Evolutionary conservation across 2,329 filamentous ascomycete genomes (phyloP).

Genomic region (Fusarium napiforme): DNA sequence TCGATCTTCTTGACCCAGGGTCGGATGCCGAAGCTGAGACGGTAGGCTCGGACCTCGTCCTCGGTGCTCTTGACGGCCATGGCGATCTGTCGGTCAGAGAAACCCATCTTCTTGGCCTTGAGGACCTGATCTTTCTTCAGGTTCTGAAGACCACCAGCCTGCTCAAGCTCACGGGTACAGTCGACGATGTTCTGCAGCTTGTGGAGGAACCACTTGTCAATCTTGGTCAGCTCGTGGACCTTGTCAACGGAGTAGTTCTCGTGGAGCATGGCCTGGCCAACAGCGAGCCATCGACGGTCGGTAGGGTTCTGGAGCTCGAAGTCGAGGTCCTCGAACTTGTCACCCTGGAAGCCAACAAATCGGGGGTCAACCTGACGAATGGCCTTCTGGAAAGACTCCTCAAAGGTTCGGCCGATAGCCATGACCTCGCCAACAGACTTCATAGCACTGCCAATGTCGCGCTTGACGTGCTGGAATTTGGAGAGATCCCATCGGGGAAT

Average conservation of each 20-base stretch:
- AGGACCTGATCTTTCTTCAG: conserved; percentile 89
- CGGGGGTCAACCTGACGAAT: conserved; percentile 95
- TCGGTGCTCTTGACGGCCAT: conserved; percentile 86
- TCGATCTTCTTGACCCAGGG: conserved; percentile 99
- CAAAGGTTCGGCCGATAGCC: conserved; percentile 98
- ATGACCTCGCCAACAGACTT: conserved; percentile 99
- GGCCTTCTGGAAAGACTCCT: conserved; percentile 99
- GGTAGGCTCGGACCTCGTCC: conserved; percentile 85
- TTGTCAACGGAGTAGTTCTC: conserved; percentile 93
- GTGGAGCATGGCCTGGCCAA: conserved; percentile 97
- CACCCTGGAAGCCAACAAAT: conserved; percentile 93
- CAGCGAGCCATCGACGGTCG: conserved; percentile 95
- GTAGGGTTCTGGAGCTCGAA: conserved; percentile 91
- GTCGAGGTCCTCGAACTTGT: conserved; percentile 93
- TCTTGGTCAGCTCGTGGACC: conserved; percentile 94
- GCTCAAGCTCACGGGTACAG: conserved; percentile 85
- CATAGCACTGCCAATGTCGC: conserved; percentile 97
- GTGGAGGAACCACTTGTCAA: conserved; percentile 99
- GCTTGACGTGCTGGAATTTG: conserved; percentile 99
- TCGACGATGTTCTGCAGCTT: conserved; percentile 98
- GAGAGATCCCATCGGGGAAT: conserved; percentile 98
- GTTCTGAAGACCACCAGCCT: conserved; percentile 82
- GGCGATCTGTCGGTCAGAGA: conserved; percentile 96
- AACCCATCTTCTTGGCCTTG: conserved; percentile 96
- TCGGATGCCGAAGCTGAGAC: conserved; percentile 86